Evolutionary conservation across 805 yeast species (phyloP).

Genomic region (Wickerhamomyces kurtzmanii): DNA sequence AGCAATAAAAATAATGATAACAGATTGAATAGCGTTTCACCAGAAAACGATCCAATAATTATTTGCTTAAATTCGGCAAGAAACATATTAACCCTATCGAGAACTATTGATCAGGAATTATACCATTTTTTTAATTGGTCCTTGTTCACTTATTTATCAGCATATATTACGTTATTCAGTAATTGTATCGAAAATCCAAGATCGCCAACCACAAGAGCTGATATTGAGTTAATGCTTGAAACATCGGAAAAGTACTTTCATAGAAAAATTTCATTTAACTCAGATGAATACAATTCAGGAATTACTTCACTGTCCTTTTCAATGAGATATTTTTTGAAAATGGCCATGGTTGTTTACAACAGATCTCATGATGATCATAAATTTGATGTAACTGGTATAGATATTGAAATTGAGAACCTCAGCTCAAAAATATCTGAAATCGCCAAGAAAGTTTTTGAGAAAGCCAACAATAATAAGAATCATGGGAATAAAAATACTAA

Average conservation of each 20-base stretch:
- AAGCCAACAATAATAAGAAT: no score
- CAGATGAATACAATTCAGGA: slow-evolving; percentile 1
- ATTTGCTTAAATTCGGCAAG: slow-evolving; percentile 13
- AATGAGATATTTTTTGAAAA: slow-evolving; percentile 11
- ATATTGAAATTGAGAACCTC: no score
- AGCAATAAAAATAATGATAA: slow-evolving; percentile 2
- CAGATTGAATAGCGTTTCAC: slow-evolving; percentile 3
- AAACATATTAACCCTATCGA: slow-evolving; percentile 5
- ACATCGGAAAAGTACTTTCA: slow-evolving; percentile 4
- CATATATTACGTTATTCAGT: slow-evolving; percentile 15
- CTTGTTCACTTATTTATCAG: slow-evolving; percentile 11
- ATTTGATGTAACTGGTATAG: slow-evolving; percentile 4
- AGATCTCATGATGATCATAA: slow-evolving; percentile 1
- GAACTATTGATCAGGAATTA: slow-evolving; percentile 2
- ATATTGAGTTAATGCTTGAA: slow-evolving; percentile 6
- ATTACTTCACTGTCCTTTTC: slow-evolving; percentile 5
- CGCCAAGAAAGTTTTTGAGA: no score
- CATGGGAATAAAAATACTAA: no score
- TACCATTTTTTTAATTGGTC: slow-evolving; percentile 7
- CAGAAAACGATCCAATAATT: slow-evolving; percentile 9
- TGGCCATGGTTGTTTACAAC: slow-evolving; percentile 13
- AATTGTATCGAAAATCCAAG: slow-evolving; percentile 13
- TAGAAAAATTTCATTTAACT: slow-evolving; percentile 1
- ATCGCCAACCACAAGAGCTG: slow-evolving; percentile 5
- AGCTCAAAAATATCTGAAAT: no score